Conservation (phyloP, 2,329 filamentous ascomycete species). For the Teratosphaeria gauchensis region DNA sequence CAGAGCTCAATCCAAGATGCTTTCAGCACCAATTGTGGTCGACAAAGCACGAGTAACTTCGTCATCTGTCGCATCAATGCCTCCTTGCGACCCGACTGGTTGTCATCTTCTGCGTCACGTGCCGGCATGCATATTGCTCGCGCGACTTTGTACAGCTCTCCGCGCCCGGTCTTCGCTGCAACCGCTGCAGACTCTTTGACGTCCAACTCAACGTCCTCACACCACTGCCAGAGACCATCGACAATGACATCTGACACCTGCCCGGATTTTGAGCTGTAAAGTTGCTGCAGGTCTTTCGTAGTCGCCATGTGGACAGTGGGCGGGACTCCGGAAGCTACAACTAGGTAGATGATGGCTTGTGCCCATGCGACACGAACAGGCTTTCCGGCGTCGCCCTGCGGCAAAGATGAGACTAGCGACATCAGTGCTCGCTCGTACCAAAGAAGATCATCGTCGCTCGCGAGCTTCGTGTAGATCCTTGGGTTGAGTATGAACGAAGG, state of each 20-base stretch:
- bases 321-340: conserved; percentile 54
- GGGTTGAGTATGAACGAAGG: conserved; percentile 79
- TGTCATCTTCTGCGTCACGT: background rate
- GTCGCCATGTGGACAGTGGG: conserved; percentile 56
- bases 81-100: background rate
- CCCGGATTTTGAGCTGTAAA: conserved; percentile 53
- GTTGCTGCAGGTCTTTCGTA: conserved; percentile 48
- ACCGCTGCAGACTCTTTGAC: conserved; percentile 69
- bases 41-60: conserved; percentile 66
- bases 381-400: conserved; percentile 32
- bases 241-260: conserved; percentile 52
- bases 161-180: conserved; percentile 53
- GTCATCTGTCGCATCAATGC: conserved; percentile 53
- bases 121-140: conserved; percentile 48
- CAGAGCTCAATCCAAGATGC: conserved; percentile 85
- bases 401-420: conserved; percentile 48
- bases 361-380: conserved; percentile 51
- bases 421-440: conserved; percentile 68
- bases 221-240: conserved; percentile 70
- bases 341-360: conserved; percentile 71
- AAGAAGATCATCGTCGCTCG: conserved; percentile 60
- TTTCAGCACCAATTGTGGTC: conserved; percentile 65
- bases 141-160: conserved; percentile 52
- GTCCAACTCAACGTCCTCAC: conserved; percentile 54
- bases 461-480: conserved; percentile 73